Base-by-base conservation (phyloP, 2,329 filamentous ascomycete genomes). In the Furcasterigmium sp. region DNA sequence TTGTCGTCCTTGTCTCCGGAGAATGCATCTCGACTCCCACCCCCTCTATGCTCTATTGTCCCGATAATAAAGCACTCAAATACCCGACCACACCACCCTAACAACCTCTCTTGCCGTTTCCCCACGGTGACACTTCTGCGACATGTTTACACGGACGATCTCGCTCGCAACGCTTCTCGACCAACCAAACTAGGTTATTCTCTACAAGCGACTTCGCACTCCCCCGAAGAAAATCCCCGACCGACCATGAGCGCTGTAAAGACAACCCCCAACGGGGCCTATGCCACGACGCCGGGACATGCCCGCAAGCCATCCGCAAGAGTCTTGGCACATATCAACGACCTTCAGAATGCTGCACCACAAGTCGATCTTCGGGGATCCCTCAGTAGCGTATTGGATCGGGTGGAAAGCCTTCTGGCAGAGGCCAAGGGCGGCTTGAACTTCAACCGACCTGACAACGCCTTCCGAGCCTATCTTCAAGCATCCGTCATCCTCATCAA, bases 381-480 rank as follows among this genome's bases (percentile, higher is more conserved):
- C 14, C 67, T 80, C 47, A 73, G 71, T 44, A 75, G 67, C 50
- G 58, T 82, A 29, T 62, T 84, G 13, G 70, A 74, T 36, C 58
- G 64, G 34, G 78, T 73, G 41, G 73, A 84, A 53, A 56, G 59
- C 18, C 69, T 71, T 37, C 68, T 82, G 46, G 72, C 72, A 47
- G 73, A 78, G 53, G 84, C 87, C 29, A 76, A 81, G 49, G 77
- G 75, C 41, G 70, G 74, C 44, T 71, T 82, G 46, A 76, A 78
- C 47, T 84, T 86, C 63, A 69, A 78, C 20, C 73, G 81, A 28
- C 79, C 82, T 5, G 89, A 93, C 57, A 63, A 81, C 29, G 91
- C 91, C 3, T 84, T 95, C 43, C 79, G 85, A 51, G 87, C 95
- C 48, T 97, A 91, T 57, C 76, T 97, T 45, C 80, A 84, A 49